Conservation (phyloP, 2,329 filamentous ascomycete genomes). For the Myotisia sp. region DNA sequence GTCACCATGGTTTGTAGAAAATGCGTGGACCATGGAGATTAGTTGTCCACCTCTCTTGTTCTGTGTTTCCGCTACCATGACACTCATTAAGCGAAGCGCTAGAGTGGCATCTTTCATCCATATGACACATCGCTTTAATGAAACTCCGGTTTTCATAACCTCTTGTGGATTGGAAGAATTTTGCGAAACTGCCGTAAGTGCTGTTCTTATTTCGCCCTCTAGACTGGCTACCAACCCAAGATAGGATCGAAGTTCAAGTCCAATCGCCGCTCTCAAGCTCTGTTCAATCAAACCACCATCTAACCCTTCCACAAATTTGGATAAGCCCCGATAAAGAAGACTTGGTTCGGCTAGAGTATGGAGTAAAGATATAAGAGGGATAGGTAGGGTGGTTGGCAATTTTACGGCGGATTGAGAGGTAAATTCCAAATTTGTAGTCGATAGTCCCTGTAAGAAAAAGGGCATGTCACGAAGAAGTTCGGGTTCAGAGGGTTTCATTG, state of each 20-base stretch:
- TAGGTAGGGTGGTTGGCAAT: conserved; percentile 63
- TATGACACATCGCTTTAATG: conserved; percentile 84
- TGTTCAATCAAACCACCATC: conserved; percentile 80
- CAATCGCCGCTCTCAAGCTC: conserved; percentile 76
- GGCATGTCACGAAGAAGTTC: conserved; percentile 65
- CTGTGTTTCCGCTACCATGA: conserved; percentile 84
- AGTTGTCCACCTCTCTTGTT: conserved; percentile 73
- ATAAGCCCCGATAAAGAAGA: conserved; percentile 69
- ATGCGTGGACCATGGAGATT: conserved; percentile 83
- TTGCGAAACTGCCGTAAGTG: conserved; percentile 56
- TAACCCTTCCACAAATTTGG: conserved; percentile 65
- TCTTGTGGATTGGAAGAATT: conserved; percentile 40
- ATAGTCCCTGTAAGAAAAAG: conserved; percentile 83
- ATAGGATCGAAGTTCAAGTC: conserved; percentile 74
- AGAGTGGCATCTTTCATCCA: conserved; percentile 97
- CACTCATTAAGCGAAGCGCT: conserved; percentile 79
- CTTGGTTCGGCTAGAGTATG: conserved; percentile 87
- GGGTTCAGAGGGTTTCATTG: conserved; percentile 35
- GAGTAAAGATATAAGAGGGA: conserved; percentile 72
- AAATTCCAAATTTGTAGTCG: conserved; percentile 72
- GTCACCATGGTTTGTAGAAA: conserved; percentile 86
- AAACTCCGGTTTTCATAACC: conserved; percentile 77
- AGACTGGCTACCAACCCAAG: conserved; percentile 79
- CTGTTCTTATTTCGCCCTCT: conserved; percentile 79
- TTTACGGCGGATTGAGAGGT: conserved; percentile 53